phyloP scores from a whole-genome alignment of 768 basidiomycete species.

The Podaxis sp. region DNA sequence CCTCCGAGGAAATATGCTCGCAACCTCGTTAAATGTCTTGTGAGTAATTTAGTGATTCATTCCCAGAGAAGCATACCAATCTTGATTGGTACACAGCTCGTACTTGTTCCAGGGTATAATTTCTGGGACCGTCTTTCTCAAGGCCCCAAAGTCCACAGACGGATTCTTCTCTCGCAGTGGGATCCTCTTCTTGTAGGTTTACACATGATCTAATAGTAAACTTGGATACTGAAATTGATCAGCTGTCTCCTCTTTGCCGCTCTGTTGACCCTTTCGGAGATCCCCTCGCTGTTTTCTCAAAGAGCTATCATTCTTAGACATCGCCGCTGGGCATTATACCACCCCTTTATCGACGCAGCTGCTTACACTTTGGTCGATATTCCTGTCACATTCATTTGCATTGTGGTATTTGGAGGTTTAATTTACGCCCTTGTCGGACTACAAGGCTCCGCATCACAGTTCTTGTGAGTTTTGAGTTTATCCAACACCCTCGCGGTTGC shows the following conservation, averaged over 20 bases:
- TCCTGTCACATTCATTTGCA: slow-evolving; percentile 51
- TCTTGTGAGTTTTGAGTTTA: slow-evolving; percentile 49
- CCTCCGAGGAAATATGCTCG: slow-evolving; percentile 37
- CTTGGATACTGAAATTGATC: too few relatives aligned
- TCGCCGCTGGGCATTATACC: slow-evolving; percentile 58
- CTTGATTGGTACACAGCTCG: slow-evolving; percentile 31
- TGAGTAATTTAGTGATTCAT: slow-evolving; percentile 8
- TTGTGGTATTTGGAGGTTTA: slow-evolving; percentile 43
- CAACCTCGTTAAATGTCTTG: slow-evolving; percentile 34
- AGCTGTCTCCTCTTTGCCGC: slow-evolving; percentile 54
- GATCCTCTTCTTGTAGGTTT: slow-evolving; percentile 69
- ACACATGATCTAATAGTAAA: slow-evolving; percentile 30
- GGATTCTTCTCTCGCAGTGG: slow-evolving; percentile 78
- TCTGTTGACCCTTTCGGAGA: slow-evolving; percentile 62
- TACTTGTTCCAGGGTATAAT: slow-evolving; percentile 51
- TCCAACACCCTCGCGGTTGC: slow-evolving; percentile 5
- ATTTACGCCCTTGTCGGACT: slow-evolving; percentile 66
- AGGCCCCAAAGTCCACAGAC: slow-evolving; percentile 50
- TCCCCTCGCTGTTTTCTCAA: slow-evolving; percentile 59
- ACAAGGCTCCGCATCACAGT: slow-evolving; percentile 51
- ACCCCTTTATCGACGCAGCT: slow-evolving; percentile 36
- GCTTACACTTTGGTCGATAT: slow-evolving; percentile 62
- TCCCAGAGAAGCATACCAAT: background rate
- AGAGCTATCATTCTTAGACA: slow-evolving; percentile 62
- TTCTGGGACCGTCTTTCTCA: slow-evolving; percentile 66